These are phyloP conservation scores for Naganishia onofrii DNA, from an alignment of 768 basidiomycete genomes.

Conservation along the genomic window DNA sequence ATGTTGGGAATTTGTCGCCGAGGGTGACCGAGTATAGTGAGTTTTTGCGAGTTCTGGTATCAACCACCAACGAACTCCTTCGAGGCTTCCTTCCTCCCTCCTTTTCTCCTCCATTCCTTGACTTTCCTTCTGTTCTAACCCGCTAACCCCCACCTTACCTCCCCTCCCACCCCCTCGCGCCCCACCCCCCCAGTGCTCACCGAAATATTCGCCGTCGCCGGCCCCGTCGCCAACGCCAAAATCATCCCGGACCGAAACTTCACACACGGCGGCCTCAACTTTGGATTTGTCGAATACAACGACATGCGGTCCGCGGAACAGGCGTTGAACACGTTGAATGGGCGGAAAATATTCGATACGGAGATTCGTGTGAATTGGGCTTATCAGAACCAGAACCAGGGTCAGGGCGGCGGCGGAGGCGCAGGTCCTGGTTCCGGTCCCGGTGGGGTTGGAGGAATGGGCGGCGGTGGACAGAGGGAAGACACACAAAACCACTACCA, in stretches of 20 bases:
- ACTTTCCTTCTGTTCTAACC: neutral
- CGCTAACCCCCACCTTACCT: too few relatives aligned
- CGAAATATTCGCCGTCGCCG: constrained; percentile 62
- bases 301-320: constrained; percentile 99
- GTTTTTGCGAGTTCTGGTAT: too few relatives aligned
- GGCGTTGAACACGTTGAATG: constrained; percentile 95
- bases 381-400: constrained; percentile 72
- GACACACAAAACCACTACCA: constrained; percentile 97
- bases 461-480: constrained; percentile 68
- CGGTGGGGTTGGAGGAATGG: constrained; percentile 3
- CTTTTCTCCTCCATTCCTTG: neutral
- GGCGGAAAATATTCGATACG: constrained; percentile 98
- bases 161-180: neutral
- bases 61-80: too few relatives aligned
- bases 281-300: constrained; percentile 98
- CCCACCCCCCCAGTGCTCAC: constrained; percentile 66
- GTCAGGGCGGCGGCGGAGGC: too few relatives aligned
- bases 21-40: constrained; percentile 89
- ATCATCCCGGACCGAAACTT: constrained; percentile 99
- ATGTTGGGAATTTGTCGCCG: constrained; percentile 96
- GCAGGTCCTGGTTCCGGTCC: neutral
- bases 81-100: neutral
- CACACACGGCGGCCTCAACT: constrained; percentile 98
- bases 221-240: constrained; percentile 97
- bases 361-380: constrained; percentile 99